Evolutionary conservation across 495 filamentous ascomycete species (phyloP), one percentile per base, ranked within the genome.

Genomic region (Cercophora newfieldiana): DNA sequence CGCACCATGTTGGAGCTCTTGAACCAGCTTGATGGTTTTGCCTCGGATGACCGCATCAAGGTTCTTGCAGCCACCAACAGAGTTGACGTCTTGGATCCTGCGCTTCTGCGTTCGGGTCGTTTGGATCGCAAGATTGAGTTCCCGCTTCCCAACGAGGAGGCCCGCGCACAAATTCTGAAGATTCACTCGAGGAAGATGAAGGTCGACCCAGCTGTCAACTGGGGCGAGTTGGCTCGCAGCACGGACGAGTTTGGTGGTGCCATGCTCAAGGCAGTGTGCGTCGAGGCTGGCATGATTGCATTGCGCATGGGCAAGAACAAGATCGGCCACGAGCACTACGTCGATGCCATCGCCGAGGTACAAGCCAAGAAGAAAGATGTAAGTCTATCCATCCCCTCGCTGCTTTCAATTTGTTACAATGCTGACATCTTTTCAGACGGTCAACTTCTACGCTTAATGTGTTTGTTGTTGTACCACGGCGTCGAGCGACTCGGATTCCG

Each of bases 241-340:
- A 99, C 95, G n/a, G 95, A 99, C 76, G 95, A 99, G 80, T 99
- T 99, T 77, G 95, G 95, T 25, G 95, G 95, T 70, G 95, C 95
- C 59, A 92, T 96, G 86, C 78, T 99, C 66, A 99, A 99, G 83
- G 95, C 95, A 51, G 95, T 99, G 28, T 99, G 95, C 76, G 95
- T 99, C 47, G 95, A 99, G 79, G 95, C 95, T 29, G 95, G 95
- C 76, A 99, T 99, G 95, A 99, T 99, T 80, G 95, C 95, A 21
- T 81, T 99, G 69, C 86, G 95, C 63, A 91, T 89, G 78, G 95
- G 95, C 30, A 90, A 91, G 84, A 91, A 86, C 77, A 97, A 97
- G 86, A 92, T 99, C 68, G 89, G 89, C 64, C 95, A 99, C 71
- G 95, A 99, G 83, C 93, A 99, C 80, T 99, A 98, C 77, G 95